Conservation (phyloP, 345 rosid genomes). For the Adansonia digitata region DNA sequence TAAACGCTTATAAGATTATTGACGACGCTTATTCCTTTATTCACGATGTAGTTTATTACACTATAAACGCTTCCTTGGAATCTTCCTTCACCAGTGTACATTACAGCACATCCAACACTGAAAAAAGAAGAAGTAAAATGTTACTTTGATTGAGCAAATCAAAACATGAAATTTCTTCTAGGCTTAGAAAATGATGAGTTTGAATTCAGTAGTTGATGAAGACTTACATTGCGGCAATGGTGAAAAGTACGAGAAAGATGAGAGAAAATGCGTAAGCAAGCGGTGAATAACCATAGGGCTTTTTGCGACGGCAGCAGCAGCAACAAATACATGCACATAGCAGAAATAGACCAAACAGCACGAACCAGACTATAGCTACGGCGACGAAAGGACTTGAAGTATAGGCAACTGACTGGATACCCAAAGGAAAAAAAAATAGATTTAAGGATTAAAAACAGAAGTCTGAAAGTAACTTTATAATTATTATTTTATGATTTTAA, state of each 20-base stretch:
- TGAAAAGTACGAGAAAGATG: slow-evolving; percentile 39
- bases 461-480: too few relatives aligned
- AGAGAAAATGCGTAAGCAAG: slow-evolving; percentile 38
- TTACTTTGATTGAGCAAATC: neutral
- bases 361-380: slow-evolving; percentile 41
- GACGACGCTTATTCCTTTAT: slow-evolving; percentile 27
- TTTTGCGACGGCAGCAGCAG: slow-evolving; percentile 30
- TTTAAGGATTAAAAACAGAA: too few relatives aligned
- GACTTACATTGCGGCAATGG: slow-evolving; percentile 41
- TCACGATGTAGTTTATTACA: slow-evolving; percentile 31
- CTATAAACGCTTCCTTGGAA: slow-evolving; percentile 33
- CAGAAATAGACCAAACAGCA: slow-evolving; percentile 40
- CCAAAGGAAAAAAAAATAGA: too few relatives aligned
- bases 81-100: slow-evolving; percentile 37
- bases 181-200: neutral
- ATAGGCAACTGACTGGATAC: slow-evolving; percentile 46
- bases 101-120: slow-evolving; percentile 40
- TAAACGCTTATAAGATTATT: slow-evolving; percentile 25
- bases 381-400: slow-evolving; percentile 43
- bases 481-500: too few relatives aligned
- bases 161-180: neutral
- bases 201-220: neutral
- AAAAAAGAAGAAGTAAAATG: neutral
- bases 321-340: slow-evolving; percentile 30
- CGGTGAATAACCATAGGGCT: slow-evolving; percentile 36